Base-by-base conservation (phyloP, 2,329 filamentous ascomycete genomes). In the Xylariaceae sp. region DNA sequence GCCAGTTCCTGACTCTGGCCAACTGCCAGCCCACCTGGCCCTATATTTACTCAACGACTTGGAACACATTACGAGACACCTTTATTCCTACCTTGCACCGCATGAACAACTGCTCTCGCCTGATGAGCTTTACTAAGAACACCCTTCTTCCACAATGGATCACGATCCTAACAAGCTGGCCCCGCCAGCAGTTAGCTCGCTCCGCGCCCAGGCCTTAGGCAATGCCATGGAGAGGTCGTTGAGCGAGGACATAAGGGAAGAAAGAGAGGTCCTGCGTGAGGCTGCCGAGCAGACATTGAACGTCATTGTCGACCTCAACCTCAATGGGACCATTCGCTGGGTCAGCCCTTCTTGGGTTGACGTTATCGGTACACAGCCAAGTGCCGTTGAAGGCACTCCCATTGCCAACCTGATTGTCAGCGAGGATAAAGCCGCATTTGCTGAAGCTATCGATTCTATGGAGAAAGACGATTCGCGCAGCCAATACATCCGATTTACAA, bases 201-300 rank as follows among this genome's bases (percentile, higher is more conserved):
- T 82, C 45, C 70, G 77, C 53, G 70, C 68, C 40, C 70, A 74
- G 55, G 68, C 71, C 50, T 68, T 69, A 43, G 68, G 66, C 48
- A 57, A 55, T 35, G 62, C 66, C 40, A 83, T 84, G 80, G 76
- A 80, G 64, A 71, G 82, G 47, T 77, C 88, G 11, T 72, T 93
- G 55, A 96, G 87, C 68, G 83, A 90, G 68, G 85, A 95, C 65
- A 96, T 97, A 59, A 85, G 88, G 57, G 89, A 94, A 62, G 90
- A 97, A 71, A 82, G 91, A 52, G 87, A 95, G 64, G 92, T 97
- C 64, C 78, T 98, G 56, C 90, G 91, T 62, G 88, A 95, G 71
- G 93, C 92, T 33, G 93, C 92, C 40, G 92, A 97, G 69, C 89
- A 96, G 71, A 96, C 91, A 19, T 77, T 95, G 64, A 98, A 97